Base-by-base conservation (phyloP, 2,329 filamentous ascomycete species). In the Cytospora paraplurivora region DNA sequence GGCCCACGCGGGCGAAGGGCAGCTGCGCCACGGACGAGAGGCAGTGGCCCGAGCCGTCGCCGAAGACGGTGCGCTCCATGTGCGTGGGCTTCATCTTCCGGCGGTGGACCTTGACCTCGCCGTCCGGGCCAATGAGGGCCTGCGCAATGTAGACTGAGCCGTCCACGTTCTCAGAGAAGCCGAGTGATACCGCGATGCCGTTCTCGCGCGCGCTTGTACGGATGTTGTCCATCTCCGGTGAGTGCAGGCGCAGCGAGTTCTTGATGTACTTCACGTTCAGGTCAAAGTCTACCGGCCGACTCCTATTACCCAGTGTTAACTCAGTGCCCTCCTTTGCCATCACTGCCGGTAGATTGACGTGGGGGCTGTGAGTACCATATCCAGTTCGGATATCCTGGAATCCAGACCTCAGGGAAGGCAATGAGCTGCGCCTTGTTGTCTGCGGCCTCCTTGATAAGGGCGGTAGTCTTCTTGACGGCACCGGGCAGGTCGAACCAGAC, bases 401-500 rank as follows among this genome's bases (percentile, higher is more conserved):
- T 80, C 78, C 80, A 85, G 41, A 78, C 78, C 71, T 85, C 82
- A 0, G 83, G 80, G 59, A 85, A 85, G 0, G 79, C 77, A 4
- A 89, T 71, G 2, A 89, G 73, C 63, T 85, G 78, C 1, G 83
- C 83, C 1, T 81, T 82, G 51, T 82, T 79, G 6, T 72, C 67
- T 1, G 81, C 81, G 0, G 86, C 86, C 68, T 85, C 80, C 44
- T 77, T 72, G 67, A 89, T 87, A 57, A 88, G 76, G 0, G 73
- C 69, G 68, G 83, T 82, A 8, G 85, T 86, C 71, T 88, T 88
- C 1, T 77, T 71, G 1, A 88, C 81, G 1, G 79, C 77, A 0
- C 72, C 81, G 8, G 79, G 74, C 2, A 88, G 78, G 68, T 89
- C 82, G 8, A 88, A 76, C 85, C 85, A 88, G 1, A 76, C 79